These are phyloP conservation scores for Tulasnella sp. DNA, from an alignment of 768 basidiomycete genomes.

Conservation along the genomic window DNA sequence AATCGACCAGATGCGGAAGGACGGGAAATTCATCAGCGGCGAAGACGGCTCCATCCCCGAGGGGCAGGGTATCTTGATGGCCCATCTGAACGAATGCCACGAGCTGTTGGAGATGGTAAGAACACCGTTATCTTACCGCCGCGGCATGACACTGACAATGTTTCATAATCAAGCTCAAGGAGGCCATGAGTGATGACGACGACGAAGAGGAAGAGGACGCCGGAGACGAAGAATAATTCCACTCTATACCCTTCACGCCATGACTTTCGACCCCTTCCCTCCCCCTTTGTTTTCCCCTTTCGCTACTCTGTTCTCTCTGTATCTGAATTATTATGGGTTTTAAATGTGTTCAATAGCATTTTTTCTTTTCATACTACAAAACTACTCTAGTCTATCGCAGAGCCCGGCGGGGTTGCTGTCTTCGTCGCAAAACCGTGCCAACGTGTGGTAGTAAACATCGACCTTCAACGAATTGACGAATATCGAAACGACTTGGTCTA, in stretches of 20 bases:
- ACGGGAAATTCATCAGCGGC: slow-evolving; percentile 85
- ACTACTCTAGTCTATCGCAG: background rate
- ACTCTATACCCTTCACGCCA: background rate
- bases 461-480: background rate
- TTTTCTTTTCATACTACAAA: background rate
- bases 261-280: slow-evolving; percentile 13
- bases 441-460: background rate
- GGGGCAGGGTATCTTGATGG: slow-evolving; percentile 94
- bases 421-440: background rate
- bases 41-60: slow-evolving; percentile 84
- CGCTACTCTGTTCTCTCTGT: slow-evolving; percentile 10
- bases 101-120: slow-evolving; percentile 90
- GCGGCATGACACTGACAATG: slow-evolving; percentile 13
- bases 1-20: slow-evolving; percentile 87
- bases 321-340: slow-evolving; percentile 10
- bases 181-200: slow-evolving; percentile 74
- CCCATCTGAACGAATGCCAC: slow-evolving; percentile 93
- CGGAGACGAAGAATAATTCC: slow-evolving; percentile 12
- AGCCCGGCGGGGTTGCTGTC: background rate
- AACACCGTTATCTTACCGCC: slow-evolving; percentile 3
- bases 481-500: background rate
- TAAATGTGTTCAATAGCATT: background rate
- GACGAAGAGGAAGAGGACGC: slow-evolving; percentile 37
- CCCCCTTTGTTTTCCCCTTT: slow-evolving; percentile 18
- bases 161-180: slow-evolving; percentile 54